Conservation (phyloP, 1,284 basidiomycete species). For the Paramarasmius palmivorus region DNA sequence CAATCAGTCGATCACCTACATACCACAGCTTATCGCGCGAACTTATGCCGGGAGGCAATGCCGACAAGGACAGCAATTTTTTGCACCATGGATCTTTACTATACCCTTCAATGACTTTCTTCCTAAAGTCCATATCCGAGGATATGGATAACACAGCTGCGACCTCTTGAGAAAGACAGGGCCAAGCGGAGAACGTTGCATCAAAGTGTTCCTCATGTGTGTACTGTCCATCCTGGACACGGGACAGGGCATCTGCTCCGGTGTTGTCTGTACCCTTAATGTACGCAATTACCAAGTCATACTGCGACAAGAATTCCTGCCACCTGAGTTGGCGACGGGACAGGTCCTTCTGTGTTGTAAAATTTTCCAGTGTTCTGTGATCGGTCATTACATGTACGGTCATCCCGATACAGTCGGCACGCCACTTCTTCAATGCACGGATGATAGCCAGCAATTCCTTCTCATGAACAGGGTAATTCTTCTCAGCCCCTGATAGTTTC, state of each 20-base stretch:
- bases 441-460: conserved; percentile 37
- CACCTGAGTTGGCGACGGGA: conserved; percentile 34
- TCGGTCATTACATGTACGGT: conserved; percentile 36
- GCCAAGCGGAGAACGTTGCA: too few relatives aligned
- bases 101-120: conserved; percentile 29
- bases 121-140: conserved; percentile 21
- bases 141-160: neutral
- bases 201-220: too few relatives aligned
- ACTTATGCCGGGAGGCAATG: conserved; percentile 14
- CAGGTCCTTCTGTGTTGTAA: conserved; percentile 34
- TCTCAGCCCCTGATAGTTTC: conserved; percentile 30
- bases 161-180: too few relatives aligned
- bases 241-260: conserved; percentile 12
- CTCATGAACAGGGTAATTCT: conserved; percentile 40
- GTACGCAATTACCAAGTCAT: conserved; percentile 33
- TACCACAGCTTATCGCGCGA: conserved; percentile 27
- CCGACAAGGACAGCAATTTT: conserved; percentile 16
- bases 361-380: conserved; percentile 38
- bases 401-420: conserved; percentile 30
- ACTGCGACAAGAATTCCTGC: conserved; percentile 37
- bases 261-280: conserved; percentile 19
- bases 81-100: conserved; percentile 24
- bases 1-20: conserved; percentile 26
- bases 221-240: too few relatives aligned
- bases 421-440: conserved; percentile 34